phyloP scores from a whole-genome alignment of 768 basidiomycete genomes.

The Gymnopilus dilepis region DNA sequence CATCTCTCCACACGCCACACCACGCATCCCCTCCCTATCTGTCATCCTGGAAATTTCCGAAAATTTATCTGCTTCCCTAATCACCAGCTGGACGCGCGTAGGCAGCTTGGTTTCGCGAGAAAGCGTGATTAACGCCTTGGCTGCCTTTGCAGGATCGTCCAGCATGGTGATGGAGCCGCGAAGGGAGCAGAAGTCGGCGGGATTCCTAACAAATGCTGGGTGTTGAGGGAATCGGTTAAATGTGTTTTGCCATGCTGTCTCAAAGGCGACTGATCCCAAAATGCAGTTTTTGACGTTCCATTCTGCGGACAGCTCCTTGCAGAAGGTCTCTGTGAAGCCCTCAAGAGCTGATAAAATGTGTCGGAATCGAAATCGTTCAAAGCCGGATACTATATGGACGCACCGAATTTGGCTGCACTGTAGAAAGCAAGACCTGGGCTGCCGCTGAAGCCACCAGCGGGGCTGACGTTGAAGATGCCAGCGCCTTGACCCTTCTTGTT shows the following conservation, averaged over 20 bases:
- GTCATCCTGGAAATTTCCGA: constrained; percentile 13
- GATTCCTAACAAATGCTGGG: constrained; percentile 13
- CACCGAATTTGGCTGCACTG: constrained; percentile 42
- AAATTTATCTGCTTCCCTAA: constrained; percentile 12
- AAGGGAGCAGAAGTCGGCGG: constrained; percentile 14
- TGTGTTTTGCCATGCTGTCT: constrained; percentile 14
- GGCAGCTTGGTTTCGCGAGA: constrained; percentile 17
- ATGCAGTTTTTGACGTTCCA: constrained; percentile 24
- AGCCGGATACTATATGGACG: constrained; percentile 6
- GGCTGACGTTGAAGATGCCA: constrained; percentile 38
- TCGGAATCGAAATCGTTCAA: neutral
- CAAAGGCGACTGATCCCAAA: constrained; percentile 22
- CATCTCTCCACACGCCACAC: constrained; percentile 9
- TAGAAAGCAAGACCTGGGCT: constrained; percentile 38
- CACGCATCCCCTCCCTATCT: constrained; percentile 15
- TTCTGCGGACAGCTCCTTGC: constrained; percentile 20
- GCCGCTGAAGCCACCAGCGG: constrained; percentile 36
- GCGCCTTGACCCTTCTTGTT: constrained; percentile 30
- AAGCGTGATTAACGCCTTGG: constrained; percentile 16
- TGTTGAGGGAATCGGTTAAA: constrained; percentile 6
- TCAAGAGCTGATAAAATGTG: constrained; percentile 18
- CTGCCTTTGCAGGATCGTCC: constrained; percentile 19
- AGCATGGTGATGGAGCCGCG: constrained; percentile 7
- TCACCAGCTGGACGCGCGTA: constrained; percentile 13
- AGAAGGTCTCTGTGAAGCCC: constrained; percentile 23